Percentiles rank a stretch among this genome's conserved stretches.
Conservation (phyloP, 2,329 filamentous ascomycete genomes). For the Fusarium goolgardi region DNA sequence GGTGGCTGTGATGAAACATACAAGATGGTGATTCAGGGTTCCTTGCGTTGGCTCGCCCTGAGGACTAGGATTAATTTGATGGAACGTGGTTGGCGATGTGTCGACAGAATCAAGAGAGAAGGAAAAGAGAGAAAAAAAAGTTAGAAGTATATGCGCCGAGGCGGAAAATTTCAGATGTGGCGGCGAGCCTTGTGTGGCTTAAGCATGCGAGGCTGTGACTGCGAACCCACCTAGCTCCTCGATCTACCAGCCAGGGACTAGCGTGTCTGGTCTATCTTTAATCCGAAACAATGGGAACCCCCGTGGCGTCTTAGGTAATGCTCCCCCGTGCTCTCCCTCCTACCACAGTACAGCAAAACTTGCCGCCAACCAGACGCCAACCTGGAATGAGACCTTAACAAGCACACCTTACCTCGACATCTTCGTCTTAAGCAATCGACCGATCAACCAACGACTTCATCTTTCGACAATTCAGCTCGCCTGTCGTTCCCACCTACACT, state of each 20-base stretch:
- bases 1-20: conserved; percentile 6
- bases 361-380: conserved; percentile 54
- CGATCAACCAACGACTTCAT: conserved; percentile 46
- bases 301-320: conserved; percentile 49
- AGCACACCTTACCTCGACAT: conserved; percentile 46
- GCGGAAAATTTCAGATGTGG: conserved; percentile 44
- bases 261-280: conserved; percentile 27
- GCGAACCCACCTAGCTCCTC: not conserved
- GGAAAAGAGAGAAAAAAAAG: conserved; percentile 38
- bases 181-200: conserved; percentile 38
- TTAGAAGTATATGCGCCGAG: conserved; percentile 31
- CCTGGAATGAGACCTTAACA: conserved; percentile 56
- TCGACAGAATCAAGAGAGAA: conserved; percentile 31
- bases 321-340: conserved; percentile 44
- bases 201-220: conserved; percentile 6
- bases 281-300: conserved; percentile 34
- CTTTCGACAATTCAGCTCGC: conserved; percentile 36
- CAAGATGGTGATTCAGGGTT: conserved; percentile 59
- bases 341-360: conserved; percentile 55
- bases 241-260: not conserved
- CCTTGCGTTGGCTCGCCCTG: conserved; percentile 72
- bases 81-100: conserved; percentile 30
- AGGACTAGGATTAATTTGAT: conserved; percentile 40
- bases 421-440: conserved; percentile 41
- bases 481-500: conserved; percentile 31